Base-by-base conservation (phyloP, 2,329 filamentous ascomycete genomes). In the Fusarium pininemorale region DNA sequence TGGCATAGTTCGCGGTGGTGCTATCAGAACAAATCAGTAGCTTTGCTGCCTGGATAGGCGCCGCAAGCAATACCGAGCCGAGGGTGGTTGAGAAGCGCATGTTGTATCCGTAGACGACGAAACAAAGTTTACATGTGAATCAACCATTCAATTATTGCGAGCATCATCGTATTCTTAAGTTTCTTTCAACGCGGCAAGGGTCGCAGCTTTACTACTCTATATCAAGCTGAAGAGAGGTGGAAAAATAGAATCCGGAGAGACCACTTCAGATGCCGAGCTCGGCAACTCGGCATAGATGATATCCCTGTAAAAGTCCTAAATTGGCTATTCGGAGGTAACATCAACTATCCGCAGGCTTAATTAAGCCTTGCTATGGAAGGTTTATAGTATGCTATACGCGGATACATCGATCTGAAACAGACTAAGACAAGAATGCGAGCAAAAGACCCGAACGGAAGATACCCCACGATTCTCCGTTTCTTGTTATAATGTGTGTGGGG, bases 81-180 rank as follows among this genome's bases (percentile, higher is more conserved):
- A 32, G 20, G 0, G n/a, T 10, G 15, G 28, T n/a, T 18, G 28
- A 50, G 15, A 50, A 32, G 15, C 20, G 47, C 47, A 50, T 24
- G 24, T 24, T 24, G 24, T 24, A 24, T 24, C 24, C 24, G 24
- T 24, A 24, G 24, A 24, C 24, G 24, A 24, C 24, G 24, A 24
- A 24, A 24, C 24, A 24, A 24, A 4, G 24, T 24, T 24, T 24
- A 24, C 24, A 24, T 24, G 24, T 24, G 24, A 24, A 8, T 0
- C 2, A 32, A 18, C 3, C 7, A 13, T 5, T 13, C 0, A 6
- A n/a, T 9, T 13, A 7, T 6, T 16, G 10, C 0, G 28, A n/a
- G 5, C 11, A 50, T 4, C 11, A 9, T 13, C 6, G 5, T 3
- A 5, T 30, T 32, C 22, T 50, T 48, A 30, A 30, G 1, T 0